Base-by-base conservation (phyloP, 345 rosid species). In the Pseudoturritis turrita region DNA sequence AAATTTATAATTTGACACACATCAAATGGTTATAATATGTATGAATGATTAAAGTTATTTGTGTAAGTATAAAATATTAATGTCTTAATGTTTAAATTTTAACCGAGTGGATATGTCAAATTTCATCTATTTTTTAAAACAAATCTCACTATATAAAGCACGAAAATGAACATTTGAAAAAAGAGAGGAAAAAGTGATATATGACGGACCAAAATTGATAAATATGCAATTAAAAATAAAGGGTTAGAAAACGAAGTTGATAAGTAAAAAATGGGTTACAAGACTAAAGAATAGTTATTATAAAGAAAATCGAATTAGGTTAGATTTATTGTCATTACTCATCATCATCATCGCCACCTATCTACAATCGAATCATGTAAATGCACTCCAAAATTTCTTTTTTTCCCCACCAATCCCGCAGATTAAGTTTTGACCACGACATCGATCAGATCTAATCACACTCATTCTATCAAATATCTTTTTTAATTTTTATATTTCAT, bases 381-480 rank as follows among this genome's bases (percentile, higher is more conserved):
- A 35, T 56, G 60, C 62, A 59, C 62, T 67, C 54, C 40, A 50
- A 28, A 59, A 22, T 67, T 40, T 59, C 2, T 18, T 21, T 46
- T 26, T 41, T 6, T 15, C 47, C 68, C 69, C 70, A 75, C 70
- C 63, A 75, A 61, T 68, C 51, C 57, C 74, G 78, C 51, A 26
- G 58, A 61, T 60, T 61, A 75, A 61, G 56, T 75, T 75, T 59
- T 53, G 69, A 75, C 55, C 41, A 68, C 56, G 74, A 61, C 69
- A 60, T 18, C 64, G 63, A 68, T 53, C 70, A 68, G 74, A 76
- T 69, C 79, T 76, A 68, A 62, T 62, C 52, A 62, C 62, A 41
- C 57, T 61, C 4, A 60, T 36, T 31, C 50, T 52, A 67, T 57
- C 37, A 49, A 65, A 18, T 65, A 65, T 37, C 7, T 36, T 26